Conservation (phyloP, 208 protist species). For the Wallacemonas sp. region DNA sequence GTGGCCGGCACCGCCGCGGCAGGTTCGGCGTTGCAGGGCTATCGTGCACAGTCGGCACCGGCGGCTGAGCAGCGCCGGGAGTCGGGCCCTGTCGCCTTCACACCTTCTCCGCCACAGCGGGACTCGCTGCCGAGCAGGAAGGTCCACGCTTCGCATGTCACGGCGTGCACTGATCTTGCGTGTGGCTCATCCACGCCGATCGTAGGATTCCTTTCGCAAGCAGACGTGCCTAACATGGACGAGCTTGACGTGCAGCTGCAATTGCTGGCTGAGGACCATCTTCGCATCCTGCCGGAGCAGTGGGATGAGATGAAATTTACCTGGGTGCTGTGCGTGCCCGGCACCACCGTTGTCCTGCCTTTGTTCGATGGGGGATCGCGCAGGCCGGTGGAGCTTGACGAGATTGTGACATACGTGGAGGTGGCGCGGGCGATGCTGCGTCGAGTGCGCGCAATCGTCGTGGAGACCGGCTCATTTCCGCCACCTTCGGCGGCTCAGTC, state of each 20-base stretch:
- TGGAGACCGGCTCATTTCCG: not conserved
- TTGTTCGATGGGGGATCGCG: constrained; percentile 1
- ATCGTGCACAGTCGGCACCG: constrained; percentile 2
- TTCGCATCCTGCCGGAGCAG: not conserved
- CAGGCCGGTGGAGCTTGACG: not conserved
- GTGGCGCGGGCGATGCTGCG: not conserved
- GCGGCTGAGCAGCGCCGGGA: not conserved
- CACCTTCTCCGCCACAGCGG: not conserved
- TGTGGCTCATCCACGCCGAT: no score
- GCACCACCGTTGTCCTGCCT: not conserved
- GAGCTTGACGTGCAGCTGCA: not conserved
- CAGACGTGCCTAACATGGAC: not conserved
- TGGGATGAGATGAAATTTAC: not conserved
- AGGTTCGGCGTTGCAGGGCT: not conserved
- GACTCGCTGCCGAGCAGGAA: not conserved
- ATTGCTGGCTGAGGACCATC: not conserved
- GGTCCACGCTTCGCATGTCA: not conserved
- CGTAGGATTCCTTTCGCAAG: no score
- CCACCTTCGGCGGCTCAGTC: not conserved
- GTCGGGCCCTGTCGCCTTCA: no score
- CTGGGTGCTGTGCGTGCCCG: not conserved
- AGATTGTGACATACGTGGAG: not conserved
- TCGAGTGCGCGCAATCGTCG: not conserved
- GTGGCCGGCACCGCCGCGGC: not conserved
- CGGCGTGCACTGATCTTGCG: no score